Evolutionary conservation across 306 rosid species (phyloP), one percentile per base, ranked within the genome.

Genomic region (Quercus wislizeni): DNA sequence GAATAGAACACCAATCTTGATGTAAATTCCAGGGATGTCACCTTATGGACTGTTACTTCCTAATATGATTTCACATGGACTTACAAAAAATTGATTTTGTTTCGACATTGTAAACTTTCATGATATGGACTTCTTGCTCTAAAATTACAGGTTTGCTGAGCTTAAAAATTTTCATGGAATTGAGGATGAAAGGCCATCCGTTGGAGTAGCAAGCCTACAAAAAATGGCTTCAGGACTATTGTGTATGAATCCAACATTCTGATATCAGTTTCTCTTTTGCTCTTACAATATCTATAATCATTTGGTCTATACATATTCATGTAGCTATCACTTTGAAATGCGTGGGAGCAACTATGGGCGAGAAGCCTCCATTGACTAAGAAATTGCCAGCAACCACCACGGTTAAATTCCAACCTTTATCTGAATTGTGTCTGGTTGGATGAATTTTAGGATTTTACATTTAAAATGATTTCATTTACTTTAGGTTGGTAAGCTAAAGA

Each of bases 271-370:
- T 76, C 55, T 74, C 79, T 75, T 55, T 38, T 64, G 31, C 72
- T 74, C 55, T 57, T 55, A 19, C 21, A 73, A 64, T 65, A 55
- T 56, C 54, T 62, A 28, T 78, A 55, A 76, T 83, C 12, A 41
- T 41, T 41, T 55, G 81, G 80, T 74, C 56, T 62, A 21, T 56
- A 69, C 54, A 78, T 55, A 80, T 74, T 85, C 74, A n/a, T 88
- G 88, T 94, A 92, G 99, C 97, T 71, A 85, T 95, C 85, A 89
- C 88, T 81, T 80, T 95, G 71, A 93, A 90, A 77, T 91, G 97
- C 28, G 96, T 95, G 65, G 99, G 97, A 86, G 94, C 98, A 77
- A 91, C 99, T 68, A 85, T 95, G 71, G 96, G 98, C 74, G 99
- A 95, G 92, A 95, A 90, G 90, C 80, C 85, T 49, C 87, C 90